Percentiles rank a stretch among this genome's conserved stretches.
Evolutionary conservation across 208 protist species (phyloP).

Genomic region (Leishmania gerbilli): DNA sequence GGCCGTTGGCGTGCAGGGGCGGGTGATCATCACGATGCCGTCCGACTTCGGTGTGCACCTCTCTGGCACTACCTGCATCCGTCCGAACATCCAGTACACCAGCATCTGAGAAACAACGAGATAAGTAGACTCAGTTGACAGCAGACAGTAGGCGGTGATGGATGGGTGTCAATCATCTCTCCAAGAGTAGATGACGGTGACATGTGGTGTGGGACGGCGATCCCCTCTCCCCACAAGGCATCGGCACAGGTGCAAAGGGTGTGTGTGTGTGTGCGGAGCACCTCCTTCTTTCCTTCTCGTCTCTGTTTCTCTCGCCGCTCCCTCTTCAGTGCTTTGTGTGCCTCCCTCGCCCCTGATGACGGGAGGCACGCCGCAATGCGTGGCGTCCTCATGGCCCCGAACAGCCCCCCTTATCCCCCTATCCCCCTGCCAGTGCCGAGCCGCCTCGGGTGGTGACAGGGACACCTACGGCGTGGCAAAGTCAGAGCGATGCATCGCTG

Average conservation of each 20-base stretch:
- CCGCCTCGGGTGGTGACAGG: not conserved
- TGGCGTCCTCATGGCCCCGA: not conserved
- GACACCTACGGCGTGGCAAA: not conserved
- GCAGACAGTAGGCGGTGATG: not conserved
- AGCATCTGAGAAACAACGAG: slow-evolving; percentile 12
- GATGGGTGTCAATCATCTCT: not conserved
- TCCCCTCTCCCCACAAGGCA: not conserved
- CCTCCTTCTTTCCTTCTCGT: not conserved
- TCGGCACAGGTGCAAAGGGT: not conserved
- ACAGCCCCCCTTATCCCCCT: not conserved
- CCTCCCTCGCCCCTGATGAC: not conserved
- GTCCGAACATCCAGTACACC: slow-evolving; percentile 44
- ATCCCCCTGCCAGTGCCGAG: not conserved
- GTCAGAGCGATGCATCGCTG: too few species aligned
- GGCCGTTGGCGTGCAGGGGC: slow-evolving; percentile 56
- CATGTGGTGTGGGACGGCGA: not conserved
- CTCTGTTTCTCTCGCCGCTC: not conserved
- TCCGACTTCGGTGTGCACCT: slow-evolving; percentile 78
- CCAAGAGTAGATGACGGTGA: not conserved
- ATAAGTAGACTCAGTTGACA: not conserved
- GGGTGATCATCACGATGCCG: slow-evolving; percentile 79
- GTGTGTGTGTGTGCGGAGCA: not conserved
- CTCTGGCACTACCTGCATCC: slow-evolving; percentile 45
- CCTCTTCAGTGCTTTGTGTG: not conserved
- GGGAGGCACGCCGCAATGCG: not conserved